Evolutionary conservation across 2,329 filamentous ascomycete genomes (phyloP), one percentile per base, ranked within the genome.

Genomic region (Mollisiaceae sp.): DNA sequence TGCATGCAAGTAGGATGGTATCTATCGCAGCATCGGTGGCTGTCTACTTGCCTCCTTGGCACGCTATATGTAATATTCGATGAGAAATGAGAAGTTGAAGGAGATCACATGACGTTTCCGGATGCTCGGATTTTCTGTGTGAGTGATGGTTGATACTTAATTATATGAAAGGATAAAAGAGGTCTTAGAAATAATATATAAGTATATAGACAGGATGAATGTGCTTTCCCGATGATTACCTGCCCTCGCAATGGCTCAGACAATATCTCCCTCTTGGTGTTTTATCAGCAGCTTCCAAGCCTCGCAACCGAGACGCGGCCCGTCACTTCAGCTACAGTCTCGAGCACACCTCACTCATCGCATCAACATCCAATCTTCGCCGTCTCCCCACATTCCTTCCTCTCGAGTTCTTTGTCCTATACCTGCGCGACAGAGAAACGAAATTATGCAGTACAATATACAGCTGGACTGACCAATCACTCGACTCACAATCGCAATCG

Each of bases 381-480:
- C 38, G 36, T 36, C 59, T 52, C 20, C 15, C 54, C 47, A 68
- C 64, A 66, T 62, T 71, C 66, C 62, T 67, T 65, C 65, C 59
- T 35, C 62, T 62, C 57, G 47, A 62, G 63, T 2, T 50, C n/a
- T 18, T 12, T 22, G 8, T 24, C 27, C 27, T 32, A 32, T 32
- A 32, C 27, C 3, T 32, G 27, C 6, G 27, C 27, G 27, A 32
- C 27, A 32, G 27, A 32, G 27, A 32, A 32, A 32, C 43, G 18
- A 47, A 35, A 54, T 64, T 41, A 60, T 67, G 66, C 39, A 60
- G 73, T 70, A 67, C 69, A 58, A 64, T 58, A 67, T 59, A 65
- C 71, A 74, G 73, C 73, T 68, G 72, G 71, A 52, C 70, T 75
- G 71, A 72, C 41, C 50, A 69, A 41, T n/a, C 45, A 18, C 55